A percentile compares a stretch with the other conserved stretches of the same genome.
Conservation (phyloP, 129 eudicot genomes). For the Artemisia tridentata region DNA sequence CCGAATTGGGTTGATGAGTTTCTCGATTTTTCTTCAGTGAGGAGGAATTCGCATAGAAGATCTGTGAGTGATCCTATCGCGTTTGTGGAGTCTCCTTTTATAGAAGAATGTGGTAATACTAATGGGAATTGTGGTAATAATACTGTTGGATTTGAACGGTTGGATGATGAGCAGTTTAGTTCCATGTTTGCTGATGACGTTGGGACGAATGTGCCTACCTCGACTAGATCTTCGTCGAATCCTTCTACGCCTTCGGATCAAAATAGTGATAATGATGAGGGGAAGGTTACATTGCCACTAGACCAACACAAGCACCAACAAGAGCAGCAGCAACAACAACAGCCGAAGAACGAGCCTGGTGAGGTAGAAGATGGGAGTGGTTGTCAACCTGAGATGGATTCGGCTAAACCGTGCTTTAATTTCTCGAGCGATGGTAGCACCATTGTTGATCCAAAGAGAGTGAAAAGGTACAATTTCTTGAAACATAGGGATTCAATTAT, state of each 20-base stretch:
- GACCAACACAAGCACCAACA: constrained; percentile 1
- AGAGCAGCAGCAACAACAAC: constrained; percentile 15
- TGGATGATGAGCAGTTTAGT: constrained; percentile 82
- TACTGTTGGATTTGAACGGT: constrained; percentile 50
- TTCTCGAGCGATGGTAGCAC: constrained; percentile 35
- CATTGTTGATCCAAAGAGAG: constrained; percentile 79
- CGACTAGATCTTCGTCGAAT: constrained; percentile 47
- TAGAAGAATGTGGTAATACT: constrained; percentile 38
- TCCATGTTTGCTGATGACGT: constrained; percentile 76
- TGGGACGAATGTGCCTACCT: constrained; percentile 30
- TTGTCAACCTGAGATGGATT: constrained; percentile 27
- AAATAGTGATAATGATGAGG: constrained; percentile 52
- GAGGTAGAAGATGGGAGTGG: constrained; percentile 60
- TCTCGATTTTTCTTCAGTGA: constrained; percentile 66
- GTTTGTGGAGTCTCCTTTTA: constrained; percentile 56
- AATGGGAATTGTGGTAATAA: not conserved
- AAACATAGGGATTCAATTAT: too few relatives aligned
- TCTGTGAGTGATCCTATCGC: constrained; percentile 88
- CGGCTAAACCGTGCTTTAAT: constrained; percentile 34
- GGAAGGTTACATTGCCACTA: constrained; percentile 10
- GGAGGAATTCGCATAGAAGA: constrained; percentile 67
- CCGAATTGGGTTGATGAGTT: constrained; percentile 85
- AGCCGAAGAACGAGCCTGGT: constrained; percentile 63
- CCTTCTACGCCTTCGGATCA: constrained; percentile 69
- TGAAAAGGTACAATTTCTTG: constrained; percentile 46